Conservation (phyloP, 768 basidiomycete genomes). For the Boletus subcaerulescens region DNA sequence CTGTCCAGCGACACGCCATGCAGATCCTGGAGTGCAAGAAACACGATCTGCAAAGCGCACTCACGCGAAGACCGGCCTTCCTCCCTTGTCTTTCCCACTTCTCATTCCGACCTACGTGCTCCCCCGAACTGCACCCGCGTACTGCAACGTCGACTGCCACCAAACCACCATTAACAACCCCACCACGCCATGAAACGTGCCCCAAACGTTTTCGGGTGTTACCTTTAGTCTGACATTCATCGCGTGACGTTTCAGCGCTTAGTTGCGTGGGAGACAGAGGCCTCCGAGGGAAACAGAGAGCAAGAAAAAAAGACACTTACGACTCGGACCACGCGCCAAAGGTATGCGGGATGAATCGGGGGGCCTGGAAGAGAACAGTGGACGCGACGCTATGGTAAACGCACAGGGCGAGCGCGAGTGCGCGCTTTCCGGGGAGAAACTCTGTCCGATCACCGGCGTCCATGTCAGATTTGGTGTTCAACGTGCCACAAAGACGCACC, state of each 20-base stretch:
- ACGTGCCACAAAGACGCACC: slow-evolving; percentile 42
- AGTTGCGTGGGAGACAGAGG: neutral
- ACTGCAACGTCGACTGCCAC: slow-evolving; percentile 76
- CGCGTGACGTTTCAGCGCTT: neutral
- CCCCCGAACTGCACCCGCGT: slow-evolving; percentile 40
- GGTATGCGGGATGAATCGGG: slow-evolving; percentile 74
- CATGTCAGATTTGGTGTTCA: neutral
- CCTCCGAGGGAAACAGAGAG: neutral
- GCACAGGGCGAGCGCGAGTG: slow-evolving; percentile 71
- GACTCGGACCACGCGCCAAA: slow-evolving; percentile 60
- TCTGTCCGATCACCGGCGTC: slow-evolving; percentile 40
- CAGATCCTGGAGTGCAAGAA: too few species aligned
- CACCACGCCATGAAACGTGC: slow-evolving; percentile 64
- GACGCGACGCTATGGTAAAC: slow-evolving; percentile 74
- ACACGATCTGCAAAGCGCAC: too few species aligned
- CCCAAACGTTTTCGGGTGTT: slow-evolving; percentile 76
- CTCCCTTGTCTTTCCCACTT: too few species aligned
- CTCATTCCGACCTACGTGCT: neutral
- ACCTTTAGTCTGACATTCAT: slow-evolving; percentile 33
- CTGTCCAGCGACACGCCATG: too few species aligned
- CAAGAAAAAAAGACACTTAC: slow-evolving; percentile 39
- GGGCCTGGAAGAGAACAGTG: slow-evolving; percentile 70
- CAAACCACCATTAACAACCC: slow-evolving; percentile 71
- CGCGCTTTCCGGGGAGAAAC: slow-evolving; percentile 83
- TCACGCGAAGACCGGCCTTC: too few species aligned